phyloP scores from a whole-genome alignment of 2,329 filamentous ascomycete species.

The Nigrospora oryzae region DNA sequence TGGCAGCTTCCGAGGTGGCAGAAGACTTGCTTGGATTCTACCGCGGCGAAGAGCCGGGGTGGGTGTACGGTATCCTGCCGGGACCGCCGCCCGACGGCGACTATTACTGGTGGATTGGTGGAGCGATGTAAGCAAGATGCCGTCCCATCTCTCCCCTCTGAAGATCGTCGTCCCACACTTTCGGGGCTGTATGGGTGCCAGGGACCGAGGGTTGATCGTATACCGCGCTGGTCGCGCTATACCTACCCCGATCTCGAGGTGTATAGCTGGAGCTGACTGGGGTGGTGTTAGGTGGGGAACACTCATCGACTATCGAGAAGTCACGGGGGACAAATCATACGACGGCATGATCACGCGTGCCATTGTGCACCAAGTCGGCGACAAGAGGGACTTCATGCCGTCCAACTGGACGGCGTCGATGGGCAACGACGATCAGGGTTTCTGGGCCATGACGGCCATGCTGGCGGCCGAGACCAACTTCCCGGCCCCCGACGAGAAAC shows the following conservation, averaged over 20 bases:
- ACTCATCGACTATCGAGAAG: constrained; percentile 30
- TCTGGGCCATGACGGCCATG: constrained; percentile 50
- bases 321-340: constrained; percentile 39
- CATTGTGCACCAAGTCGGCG: constrained; percentile 36
- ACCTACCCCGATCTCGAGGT: no score
- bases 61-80: constrained; percentile 19
- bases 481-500: constrained; percentile 28
- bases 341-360: constrained; percentile 31
- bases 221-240: no score
- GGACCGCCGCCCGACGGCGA: constrained; percentile 19
- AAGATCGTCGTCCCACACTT: no score
- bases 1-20: constrained; percentile 11
- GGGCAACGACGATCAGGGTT: constrained; percentile 53
- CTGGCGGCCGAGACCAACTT: constrained; percentile 46
- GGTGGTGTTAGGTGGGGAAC: constrained; percentile 10
- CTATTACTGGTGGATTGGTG: constrained; percentile 26
- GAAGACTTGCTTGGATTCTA: constrained; percentile 21
- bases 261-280: no score
- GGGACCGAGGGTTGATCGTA: no score
- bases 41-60: constrained; percentile 18
- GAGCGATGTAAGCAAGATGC: constrained; percentile 11
- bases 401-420: constrained; percentile 30
- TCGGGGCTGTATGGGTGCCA: no score
- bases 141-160: no score
- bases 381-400: constrained; percentile 40